phyloP scores from a whole-genome alignment of 352 stramenopile species.

The Nothophytophthora sp. region DNA sequence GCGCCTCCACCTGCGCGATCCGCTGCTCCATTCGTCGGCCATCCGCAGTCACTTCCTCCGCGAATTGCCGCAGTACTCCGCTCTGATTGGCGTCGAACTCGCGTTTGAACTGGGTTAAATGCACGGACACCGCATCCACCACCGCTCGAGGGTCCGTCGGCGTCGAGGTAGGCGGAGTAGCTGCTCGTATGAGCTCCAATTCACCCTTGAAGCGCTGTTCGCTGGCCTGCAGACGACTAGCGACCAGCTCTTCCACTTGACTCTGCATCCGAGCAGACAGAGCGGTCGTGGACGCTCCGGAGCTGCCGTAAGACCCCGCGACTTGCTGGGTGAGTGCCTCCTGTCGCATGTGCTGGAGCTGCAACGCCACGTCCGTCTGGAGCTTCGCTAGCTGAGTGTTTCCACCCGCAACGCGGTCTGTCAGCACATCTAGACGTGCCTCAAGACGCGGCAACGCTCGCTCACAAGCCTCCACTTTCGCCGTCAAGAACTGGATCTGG shows the following conservation, averaged over 20 bases:
- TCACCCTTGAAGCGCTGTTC: constrained; percentile 36
- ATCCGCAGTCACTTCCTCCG: constrained; percentile 54
- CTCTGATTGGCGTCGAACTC: constrained; percentile 60
- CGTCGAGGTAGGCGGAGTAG: neutral
- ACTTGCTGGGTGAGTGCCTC: neutral
- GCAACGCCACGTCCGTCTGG: constrained; percentile 27
- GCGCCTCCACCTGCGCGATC: constrained; percentile 46
- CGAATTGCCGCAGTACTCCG: constrained; percentile 45
- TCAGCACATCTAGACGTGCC: constrained; percentile 56
- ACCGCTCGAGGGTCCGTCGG: neutral
- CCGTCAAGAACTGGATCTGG: constrained; percentile 51
- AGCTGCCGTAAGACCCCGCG: neutral
- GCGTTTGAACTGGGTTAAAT: constrained; percentile 36
- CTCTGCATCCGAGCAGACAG: constrained; percentile 25
- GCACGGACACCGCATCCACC: neutral
- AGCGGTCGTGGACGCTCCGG: neutral
- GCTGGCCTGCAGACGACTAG: constrained; percentile 26
- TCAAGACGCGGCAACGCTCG: constrained; percentile 63
- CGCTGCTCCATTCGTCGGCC: constrained; percentile 50
- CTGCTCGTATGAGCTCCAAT: constrained; percentile 31
- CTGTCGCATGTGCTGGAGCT: neutral
- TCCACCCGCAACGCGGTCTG: constrained; percentile 48
- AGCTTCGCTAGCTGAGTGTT: constrained; percentile 45
- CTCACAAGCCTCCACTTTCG: constrained; percentile 64
- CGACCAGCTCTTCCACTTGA: constrained; percentile 55